phyloP scores from a whole-genome alignment of 805 yeast genomes.

The Pichia insulana region DNA sequence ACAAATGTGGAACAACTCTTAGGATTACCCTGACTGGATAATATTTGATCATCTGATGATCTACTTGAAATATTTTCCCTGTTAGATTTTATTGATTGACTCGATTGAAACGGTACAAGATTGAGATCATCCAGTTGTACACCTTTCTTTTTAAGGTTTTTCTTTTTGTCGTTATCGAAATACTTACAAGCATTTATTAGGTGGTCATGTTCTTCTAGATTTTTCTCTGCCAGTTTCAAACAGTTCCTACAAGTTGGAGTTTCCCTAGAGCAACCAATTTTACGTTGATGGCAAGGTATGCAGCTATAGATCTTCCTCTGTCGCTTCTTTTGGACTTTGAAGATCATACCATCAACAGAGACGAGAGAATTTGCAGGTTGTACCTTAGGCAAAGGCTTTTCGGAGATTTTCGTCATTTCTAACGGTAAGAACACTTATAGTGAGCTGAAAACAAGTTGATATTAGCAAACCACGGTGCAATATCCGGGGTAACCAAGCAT shows the following conservation, averaged over 20 bases:
- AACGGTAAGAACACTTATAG: too few relatives aligned
- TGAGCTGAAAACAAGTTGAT: too few relatives aligned
- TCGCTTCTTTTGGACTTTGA: slow-evolving; percentile 53
- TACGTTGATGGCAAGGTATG: slow-evolving; percentile 57
- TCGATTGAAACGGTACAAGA: not conserved
- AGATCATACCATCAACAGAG: slow-evolving; percentile 31
- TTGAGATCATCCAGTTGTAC: slow-evolving; percentile 4
- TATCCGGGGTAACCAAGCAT: too few relatives aligned
- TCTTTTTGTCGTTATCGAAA: slow-evolving; percentile 49
- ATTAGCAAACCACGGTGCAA: too few relatives aligned
- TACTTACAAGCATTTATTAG: slow-evolving; percentile 35
- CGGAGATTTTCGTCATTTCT: not conserved
- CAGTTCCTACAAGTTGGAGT: slow-evolving; percentile 55
- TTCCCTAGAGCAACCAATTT: slow-evolving; percentile 56
- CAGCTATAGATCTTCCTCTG: slow-evolving; percentile 52
- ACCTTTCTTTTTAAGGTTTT: slow-evolving; percentile 25
- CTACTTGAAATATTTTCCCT: too few relatives aligned
- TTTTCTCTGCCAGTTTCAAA: slow-evolving; percentile 23
- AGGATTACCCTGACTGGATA: too few relatives aligned
- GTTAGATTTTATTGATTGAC: too few relatives aligned
- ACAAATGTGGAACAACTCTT: too few relatives aligned
- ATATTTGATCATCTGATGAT: not conserved
- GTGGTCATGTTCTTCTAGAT: slow-evolving; percentile 11
- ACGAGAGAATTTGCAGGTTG: slow-evolving; percentile 24
- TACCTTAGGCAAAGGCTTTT: slow-evolving; percentile 14